These are phyloP conservation scores for Verbena officinalis DNA, from an alignment of 257 asterid species.

Conservation along the genomic window DNA sequence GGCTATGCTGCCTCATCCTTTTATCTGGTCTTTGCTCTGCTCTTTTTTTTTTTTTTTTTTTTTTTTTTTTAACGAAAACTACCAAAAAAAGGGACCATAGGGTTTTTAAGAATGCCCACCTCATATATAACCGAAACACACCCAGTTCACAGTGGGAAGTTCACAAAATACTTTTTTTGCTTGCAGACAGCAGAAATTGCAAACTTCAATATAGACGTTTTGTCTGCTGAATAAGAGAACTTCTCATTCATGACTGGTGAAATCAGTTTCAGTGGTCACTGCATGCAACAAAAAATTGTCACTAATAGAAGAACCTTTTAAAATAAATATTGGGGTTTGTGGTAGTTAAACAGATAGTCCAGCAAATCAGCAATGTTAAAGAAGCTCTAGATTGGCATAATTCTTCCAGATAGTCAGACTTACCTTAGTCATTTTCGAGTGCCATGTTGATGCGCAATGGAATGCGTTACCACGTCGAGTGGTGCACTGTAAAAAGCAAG, in stretches of 20 bases:
- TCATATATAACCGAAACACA: too few species aligned
- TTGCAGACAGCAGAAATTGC: too few species aligned
- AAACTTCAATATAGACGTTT: background rate
- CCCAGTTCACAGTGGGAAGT: too few species aligned
- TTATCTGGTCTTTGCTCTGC: too few species aligned
- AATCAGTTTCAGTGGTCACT: background rate
- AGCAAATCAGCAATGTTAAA: background rate
- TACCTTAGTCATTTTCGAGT: background rate
- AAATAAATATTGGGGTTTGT: too few species aligned
- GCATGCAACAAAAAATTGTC: background rate
- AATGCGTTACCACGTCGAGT: background rate
- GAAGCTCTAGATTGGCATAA: background rate
- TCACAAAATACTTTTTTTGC: too few species aligned
- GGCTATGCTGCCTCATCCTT: too few species aligned
- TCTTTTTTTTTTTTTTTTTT: too few species aligned
- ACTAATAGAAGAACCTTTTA: background rate
- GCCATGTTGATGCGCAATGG: background rate
- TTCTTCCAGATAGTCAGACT: background rate
- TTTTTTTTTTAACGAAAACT: too few species aligned
- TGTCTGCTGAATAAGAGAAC: background rate
- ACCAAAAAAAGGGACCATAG: too few species aligned
- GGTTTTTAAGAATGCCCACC: too few species aligned
- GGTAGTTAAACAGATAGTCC: background rate
- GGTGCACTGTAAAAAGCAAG: constrained; percentile 4
- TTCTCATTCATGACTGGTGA: too few species aligned